Percentiles rank a stretch among this genome's conserved stretches.
Evolutionary conservation across 2,329 filamentous ascomycete genomes (phyloP).

Genomic region (Ophiocordyceps australis): DNA sequence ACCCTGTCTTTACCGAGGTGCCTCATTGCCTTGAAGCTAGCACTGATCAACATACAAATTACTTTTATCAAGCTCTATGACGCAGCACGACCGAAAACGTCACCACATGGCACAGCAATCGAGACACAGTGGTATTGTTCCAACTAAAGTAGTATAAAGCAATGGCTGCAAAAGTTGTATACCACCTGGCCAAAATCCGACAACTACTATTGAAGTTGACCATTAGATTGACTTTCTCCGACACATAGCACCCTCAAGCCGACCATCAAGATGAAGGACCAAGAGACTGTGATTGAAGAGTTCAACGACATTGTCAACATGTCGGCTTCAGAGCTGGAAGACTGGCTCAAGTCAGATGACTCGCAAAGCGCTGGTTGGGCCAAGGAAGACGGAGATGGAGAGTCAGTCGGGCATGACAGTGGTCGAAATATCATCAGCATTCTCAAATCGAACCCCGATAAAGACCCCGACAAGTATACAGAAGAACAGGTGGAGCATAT

Average conservation of each 20-base stretch:
- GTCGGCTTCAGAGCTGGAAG: conserved; percentile 37
- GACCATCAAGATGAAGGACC: conserved; percentile 5
- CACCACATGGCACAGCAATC: conserved; percentile 1
- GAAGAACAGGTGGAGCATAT: conserved; percentile 37
- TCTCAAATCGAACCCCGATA: conserved; percentile 40
- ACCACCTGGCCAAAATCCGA: no score
- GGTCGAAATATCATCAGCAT: conserved; percentile 47
- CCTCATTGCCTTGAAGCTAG: no score
- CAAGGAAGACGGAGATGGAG: conserved; percentile 36
- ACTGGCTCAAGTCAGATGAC: conserved; percentile 41
- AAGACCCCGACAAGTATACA: conserved; percentile 35
- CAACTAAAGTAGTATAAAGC: no score
- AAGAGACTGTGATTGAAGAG: conserved; percentile 24
- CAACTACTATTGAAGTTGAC: no score
- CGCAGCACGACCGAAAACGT: conserved; percentile 1
- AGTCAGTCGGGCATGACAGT: conserved; percentile 45
- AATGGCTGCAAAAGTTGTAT: no score
- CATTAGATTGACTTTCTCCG: no score
- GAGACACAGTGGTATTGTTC: background rate
- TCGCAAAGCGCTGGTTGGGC: conserved; percentile 40
- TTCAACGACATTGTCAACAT: conserved; percentile 53
- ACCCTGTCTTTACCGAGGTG: no score
- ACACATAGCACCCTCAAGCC: no score
- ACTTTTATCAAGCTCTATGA: conserved; percentile 1
- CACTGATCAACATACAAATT: background rate